Percentiles rank a stretch among this genome's conserved stretches.
Conservation (phyloP, 257 asterid species). For the Voacanga thouarsii region DNA sequence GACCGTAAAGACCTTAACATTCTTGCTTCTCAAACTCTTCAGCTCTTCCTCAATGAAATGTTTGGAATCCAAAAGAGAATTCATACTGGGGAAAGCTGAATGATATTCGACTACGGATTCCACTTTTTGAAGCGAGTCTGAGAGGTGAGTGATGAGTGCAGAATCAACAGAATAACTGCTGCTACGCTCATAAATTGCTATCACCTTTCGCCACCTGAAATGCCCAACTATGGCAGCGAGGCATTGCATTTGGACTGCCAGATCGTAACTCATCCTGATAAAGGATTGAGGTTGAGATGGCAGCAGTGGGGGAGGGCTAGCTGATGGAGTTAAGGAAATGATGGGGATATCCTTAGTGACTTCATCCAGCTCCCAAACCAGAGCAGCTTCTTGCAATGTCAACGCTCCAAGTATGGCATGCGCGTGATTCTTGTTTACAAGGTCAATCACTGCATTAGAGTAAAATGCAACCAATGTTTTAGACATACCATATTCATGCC, state of each 20-base stretch:
- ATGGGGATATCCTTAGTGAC: constrained; percentile 26
- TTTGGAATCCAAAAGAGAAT: constrained; percentile 22
- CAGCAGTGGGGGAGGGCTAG: constrained; percentile 25
- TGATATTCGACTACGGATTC: constrained; percentile 31
- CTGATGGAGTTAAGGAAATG: constrained; percentile 28
- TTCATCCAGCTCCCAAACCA: constrained; percentile 31
- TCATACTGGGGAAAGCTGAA: constrained; percentile 31
- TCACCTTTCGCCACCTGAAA: constrained; percentile 53
- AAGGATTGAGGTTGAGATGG: constrained; percentile 14
- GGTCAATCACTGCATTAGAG: constrained; percentile 35
- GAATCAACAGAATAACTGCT: constrained; percentile 28
- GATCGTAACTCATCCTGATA: constrained; percentile 27
- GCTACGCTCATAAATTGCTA: constrained; percentile 36
- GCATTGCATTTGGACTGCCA: constrained; percentile 36
- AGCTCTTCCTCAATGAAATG: constrained; percentile 27
- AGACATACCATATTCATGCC: neutral
- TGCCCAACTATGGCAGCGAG: constrained; percentile 44
- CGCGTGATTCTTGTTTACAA: constrained; percentile 29
- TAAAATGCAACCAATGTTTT: neutral
- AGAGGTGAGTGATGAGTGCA: constrained; percentile 33
- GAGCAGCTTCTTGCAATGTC: constrained; percentile 44
- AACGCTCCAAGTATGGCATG: constrained; percentile 44
- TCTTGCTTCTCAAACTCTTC: constrained; percentile 24
- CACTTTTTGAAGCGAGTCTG: constrained; percentile 35
- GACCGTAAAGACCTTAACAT: constrained; percentile 34